Evolutionary conservation across 768 basidiomycete species (phyloP).

Genomic region (Erythrobasidium yunnanense): DNA sequence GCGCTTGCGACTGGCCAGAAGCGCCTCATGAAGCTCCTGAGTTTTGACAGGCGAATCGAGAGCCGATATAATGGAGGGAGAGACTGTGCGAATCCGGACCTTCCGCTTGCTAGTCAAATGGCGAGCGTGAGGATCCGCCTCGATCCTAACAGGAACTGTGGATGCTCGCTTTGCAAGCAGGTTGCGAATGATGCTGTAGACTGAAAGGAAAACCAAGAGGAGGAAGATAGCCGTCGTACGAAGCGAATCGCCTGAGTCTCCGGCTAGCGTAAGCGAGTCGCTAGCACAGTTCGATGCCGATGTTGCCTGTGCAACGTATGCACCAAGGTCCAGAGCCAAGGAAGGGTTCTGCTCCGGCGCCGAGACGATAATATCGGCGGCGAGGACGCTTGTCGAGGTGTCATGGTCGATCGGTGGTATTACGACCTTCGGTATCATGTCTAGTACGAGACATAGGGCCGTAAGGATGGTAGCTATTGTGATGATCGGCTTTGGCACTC

Average conservation of each 20-base stretch:
- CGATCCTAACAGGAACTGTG: not conserved
- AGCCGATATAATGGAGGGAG: no score
- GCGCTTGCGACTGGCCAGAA: no score
- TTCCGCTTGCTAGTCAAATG: no score
- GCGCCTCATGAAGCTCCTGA: no score
- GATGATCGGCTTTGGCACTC: not conserved
- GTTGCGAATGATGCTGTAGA: no score
- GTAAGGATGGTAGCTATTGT: not conserved
- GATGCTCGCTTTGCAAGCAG: not conserved
- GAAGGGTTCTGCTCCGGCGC: no score
- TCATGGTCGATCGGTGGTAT: not conserved
- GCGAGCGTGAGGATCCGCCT: not conserved
- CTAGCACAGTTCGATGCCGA: not conserved
- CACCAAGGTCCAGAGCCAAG: no score
- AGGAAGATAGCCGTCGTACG: not conserved
- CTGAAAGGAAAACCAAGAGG: not conserved
- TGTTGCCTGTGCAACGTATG: not conserved
- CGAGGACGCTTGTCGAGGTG: not conserved
- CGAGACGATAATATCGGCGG: no score
- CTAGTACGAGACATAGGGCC: not conserved
- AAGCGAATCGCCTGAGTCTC: not conserved
- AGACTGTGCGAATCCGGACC: no score
- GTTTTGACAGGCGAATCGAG: no score
- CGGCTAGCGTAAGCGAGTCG: not conserved
- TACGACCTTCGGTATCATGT: not conserved